These are phyloP conservation scores for Puccinia hordei DNA, from an alignment of 1,284 basidiomycete species.

Conservation along the genomic window DNA sequence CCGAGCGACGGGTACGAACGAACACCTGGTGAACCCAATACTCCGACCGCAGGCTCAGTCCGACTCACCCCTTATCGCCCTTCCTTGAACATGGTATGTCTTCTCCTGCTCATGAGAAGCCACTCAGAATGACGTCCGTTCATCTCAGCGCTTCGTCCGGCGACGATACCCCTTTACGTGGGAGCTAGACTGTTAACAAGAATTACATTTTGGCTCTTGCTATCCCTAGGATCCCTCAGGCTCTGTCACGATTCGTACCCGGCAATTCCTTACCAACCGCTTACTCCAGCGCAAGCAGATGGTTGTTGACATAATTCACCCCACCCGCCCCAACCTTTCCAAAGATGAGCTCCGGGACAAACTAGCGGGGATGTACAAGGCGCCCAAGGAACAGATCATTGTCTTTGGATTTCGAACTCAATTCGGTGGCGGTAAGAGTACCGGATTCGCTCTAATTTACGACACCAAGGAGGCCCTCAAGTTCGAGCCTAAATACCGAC, in stretches of 20 bases:
- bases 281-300: conserved; percentile 86
- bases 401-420: conserved; percentile 73
- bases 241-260: conserved; percentile 93
- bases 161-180: not conserved
- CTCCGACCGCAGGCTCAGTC: conserved; percentile 16
- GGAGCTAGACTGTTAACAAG: not conserved
- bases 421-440: conserved; percentile 97
- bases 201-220: not conserved
- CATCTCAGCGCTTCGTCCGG: not conserved
- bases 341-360: conserved; percentile 91
- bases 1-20: not conserved
- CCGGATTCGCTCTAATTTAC: conserved; percentile 96
- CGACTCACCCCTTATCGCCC: conserved; percentile 1
- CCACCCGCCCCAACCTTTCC: conserved; percentile 90
- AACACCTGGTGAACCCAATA: not conserved
- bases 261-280: conserved; percentile 99
- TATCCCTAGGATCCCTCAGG: conserved; percentile 70
- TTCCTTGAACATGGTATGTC: conserved; percentile 37
- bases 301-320: conserved; percentile 93
- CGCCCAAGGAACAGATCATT: conserved; percentile 67
- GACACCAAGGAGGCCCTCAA: conserved; percentile 91
- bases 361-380: conserved; percentile 73
- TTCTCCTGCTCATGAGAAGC: not conserved
- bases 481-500: conserved; percentile 95
- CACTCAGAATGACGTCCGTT: not conserved